phyloP scores from a whole-genome alignment of 176 grass and related monocot species.

The Puccinellia tenuiflora region DNA sequence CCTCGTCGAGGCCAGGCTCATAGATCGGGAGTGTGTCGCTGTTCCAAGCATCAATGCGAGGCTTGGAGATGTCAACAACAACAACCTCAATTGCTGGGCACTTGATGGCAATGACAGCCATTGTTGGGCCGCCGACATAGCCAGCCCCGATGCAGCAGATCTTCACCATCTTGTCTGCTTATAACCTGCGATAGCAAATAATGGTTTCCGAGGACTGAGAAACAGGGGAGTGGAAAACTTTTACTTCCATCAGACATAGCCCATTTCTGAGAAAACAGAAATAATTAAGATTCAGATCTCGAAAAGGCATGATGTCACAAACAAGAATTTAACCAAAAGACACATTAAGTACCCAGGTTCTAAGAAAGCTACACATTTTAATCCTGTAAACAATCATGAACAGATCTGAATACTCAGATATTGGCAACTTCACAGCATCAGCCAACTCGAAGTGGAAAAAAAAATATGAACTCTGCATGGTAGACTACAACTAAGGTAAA shows the following conservation, averaged over 20 bases:
- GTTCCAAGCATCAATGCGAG: conserved; percentile 80
- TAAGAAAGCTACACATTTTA: neutral
- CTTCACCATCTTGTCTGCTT: conserved; percentile 13
- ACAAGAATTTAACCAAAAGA: neutral
- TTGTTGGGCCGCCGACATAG: conserved; percentile 31
- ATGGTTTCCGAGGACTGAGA: neutral
- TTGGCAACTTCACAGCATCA: neutral
- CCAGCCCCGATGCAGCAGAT: conserved; percentile 17
- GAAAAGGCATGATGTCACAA: neutral
- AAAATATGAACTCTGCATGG: neutral
- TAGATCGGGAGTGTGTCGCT: conserved; percentile 74
- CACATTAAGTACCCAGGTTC: neutral
- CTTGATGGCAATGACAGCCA: conserved; percentile 84
- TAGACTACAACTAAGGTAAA: neutral
- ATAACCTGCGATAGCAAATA: neutral
- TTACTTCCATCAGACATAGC: neutral
- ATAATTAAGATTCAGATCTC: neutral
- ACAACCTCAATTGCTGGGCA: conserved; percentile 74
- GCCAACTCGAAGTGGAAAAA: neutral
- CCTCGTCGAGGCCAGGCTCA: conserved; percentile 71
- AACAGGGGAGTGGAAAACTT: neutral
- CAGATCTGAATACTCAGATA: neutral
- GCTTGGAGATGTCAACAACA: conserved; percentile 64
- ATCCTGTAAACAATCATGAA: neutral
- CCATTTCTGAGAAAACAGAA: neutral